Evolutionary conservation across 805 yeast genomes (phyloP).

Genomic region (Saccharomycopsis selenospora): DNA sequence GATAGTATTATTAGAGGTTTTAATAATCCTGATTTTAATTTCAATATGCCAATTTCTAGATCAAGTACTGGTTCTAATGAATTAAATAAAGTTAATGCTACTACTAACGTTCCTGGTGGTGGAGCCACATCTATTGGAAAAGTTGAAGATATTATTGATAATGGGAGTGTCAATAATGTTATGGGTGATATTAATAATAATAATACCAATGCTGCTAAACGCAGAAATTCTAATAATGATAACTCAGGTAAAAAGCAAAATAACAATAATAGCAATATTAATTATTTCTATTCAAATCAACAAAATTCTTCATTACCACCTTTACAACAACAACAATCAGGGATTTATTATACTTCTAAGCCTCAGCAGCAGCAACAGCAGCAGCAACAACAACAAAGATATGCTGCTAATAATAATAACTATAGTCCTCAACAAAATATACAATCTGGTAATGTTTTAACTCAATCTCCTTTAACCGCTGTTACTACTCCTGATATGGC

Average conservation of each 20-base stretch:
- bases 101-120: background rate
- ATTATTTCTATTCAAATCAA: background rate
- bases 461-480: background rate
- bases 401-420: slow-evolving; percentile 6
- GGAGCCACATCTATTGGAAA: background rate
- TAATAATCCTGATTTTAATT: slow-evolving; percentile 10
- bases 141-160: slow-evolving; percentile 9
- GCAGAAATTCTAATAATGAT: background rate
- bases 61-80: slow-evolving; percentile 1
- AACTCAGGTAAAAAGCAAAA: background rate
- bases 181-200: background rate
- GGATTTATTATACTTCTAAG: background rate
- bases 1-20: slow-evolving; percentile 28
- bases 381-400: slow-evolving; percentile 11
- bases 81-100: slow-evolving; percentile 1
- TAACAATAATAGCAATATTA: slow-evolving; percentile 8
- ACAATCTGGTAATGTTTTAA: background rate
- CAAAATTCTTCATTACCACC: slow-evolving; percentile 5
- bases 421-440: too few relatives aligned
- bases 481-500: slow-evolving; percentile 15
- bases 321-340: slow-evolving; percentile 8
- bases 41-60: background rate
- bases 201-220: background rate
- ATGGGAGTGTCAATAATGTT: background rate
- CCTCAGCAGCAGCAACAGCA: slow-evolving; percentile 18